These are phyloP conservation scores for Fragaria nilgerrensis DNA, from an alignment of 306 rosid genomes.

Conservation along the genomic window DNA sequence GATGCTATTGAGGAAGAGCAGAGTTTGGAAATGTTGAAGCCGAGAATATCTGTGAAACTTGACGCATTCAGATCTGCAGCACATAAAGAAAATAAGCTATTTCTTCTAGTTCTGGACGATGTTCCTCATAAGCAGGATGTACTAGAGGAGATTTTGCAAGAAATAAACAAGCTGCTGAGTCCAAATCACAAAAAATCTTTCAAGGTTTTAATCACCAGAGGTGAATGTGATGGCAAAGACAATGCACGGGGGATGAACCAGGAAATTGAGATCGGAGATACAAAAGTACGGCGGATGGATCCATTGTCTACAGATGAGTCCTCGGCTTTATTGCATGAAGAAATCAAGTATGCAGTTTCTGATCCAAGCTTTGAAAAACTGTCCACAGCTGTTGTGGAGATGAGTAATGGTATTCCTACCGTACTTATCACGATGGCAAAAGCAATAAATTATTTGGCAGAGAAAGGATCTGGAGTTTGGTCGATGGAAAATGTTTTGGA, in stretches of 20 bases:
- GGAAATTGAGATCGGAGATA: not conserved
- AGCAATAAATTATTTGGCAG: slow-evolving; percentile 13
- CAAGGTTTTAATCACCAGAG: slow-evolving; percentile 29
- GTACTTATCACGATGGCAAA: slow-evolving; percentile 5
- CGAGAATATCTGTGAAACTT: not conserved
- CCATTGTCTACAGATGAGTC: not conserved
- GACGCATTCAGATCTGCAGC: not conserved
- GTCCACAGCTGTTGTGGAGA: not conserved
- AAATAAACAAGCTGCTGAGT: not conserved
- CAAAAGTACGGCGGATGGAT: not conserved
- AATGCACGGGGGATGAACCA: not conserved
- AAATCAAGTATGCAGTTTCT: not conserved
- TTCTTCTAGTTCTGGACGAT: slow-evolving; percentile 31
- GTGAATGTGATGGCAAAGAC: not conserved
- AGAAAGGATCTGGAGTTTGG: not conserved
- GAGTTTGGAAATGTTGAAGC: not conserved
- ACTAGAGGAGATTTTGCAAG: not conserved
- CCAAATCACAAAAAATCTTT: not conserved
- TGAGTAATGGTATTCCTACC: not conserved
- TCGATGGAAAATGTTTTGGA: slow-evolving; percentile 10
- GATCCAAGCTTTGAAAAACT: not conserved
- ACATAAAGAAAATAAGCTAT: rapidly evolving
- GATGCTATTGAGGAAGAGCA: not conserved
- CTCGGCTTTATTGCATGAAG: not conserved
- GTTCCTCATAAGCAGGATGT: not conserved